These are phyloP conservation scores for Hypoxylon sp. DNA, from an alignment of 2,329 filamentous ascomycete genomes.

Conservation along the genomic window DNA sequence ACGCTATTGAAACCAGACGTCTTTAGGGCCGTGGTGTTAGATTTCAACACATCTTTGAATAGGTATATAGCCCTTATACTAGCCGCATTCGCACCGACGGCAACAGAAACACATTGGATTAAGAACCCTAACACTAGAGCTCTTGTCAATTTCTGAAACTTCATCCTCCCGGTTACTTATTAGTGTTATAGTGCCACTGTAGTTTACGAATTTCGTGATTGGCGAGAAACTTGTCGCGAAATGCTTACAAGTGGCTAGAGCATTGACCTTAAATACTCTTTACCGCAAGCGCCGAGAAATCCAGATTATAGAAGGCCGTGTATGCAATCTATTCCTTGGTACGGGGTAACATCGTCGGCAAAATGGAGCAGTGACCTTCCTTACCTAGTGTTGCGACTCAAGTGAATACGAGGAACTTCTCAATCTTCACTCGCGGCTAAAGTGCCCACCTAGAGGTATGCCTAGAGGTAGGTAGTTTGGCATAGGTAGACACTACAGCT, in stretches of 20 bases:
- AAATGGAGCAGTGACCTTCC: slow-evolving; percentile 18
- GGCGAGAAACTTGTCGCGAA: neutral
- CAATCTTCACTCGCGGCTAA: slow-evolving; percentile 31
- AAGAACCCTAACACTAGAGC: slow-evolving; percentile 43
- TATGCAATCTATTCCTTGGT: slow-evolving; percentile 23
- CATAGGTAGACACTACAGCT: neutral
- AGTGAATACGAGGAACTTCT: slow-evolving; percentile 10
- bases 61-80: slow-evolving; percentile 56
- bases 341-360: slow-evolving; percentile 30
- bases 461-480: neutral
- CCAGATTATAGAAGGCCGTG: slow-evolving; percentile 10
- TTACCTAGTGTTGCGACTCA: slow-evolving; percentile 3
- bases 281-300: slow-evolving; percentile 5
- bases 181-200: neutral
- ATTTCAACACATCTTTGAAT: slow-evolving; percentile 63
- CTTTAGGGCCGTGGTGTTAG: slow-evolving; percentile 59
- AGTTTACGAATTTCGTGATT: neutral
- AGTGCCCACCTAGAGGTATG: neutral
- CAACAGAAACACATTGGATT: slow-evolving; percentile 32
- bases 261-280: slow-evolving; percentile 22
- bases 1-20: slow-evolving; percentile 61
- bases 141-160: slow-evolving; percentile 25
- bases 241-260: neutral
- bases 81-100: slow-evolving; percentile 36
- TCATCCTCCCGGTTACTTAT: slow-evolving; percentile 25